Evolutionary conservation across 2,329 filamentous ascomycete species (phyloP), one percentile per base, ranked within the genome.

Genomic region (Rachicladosporium sp.): DNA sequence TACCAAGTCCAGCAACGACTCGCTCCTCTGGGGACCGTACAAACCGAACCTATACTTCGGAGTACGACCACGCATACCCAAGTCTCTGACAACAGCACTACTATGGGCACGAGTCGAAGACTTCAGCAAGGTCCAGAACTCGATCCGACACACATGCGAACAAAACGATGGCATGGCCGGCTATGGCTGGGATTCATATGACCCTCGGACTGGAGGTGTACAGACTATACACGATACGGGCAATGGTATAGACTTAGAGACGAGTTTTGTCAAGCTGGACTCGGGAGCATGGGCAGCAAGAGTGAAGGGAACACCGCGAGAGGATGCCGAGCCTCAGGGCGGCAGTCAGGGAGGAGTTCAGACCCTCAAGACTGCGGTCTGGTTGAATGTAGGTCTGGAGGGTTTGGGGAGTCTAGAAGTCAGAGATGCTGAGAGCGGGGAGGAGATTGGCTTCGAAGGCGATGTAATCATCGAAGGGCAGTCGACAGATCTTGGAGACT

Each of bases 171-270:
- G 82, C 48, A 93, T 98, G 73, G 82, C 78, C 35, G 89, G 89
- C 41, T 98, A 98, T 60, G 91, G 91, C 46, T 98, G 91, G 91
- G 88, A 96, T 54, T 85, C 93, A 59, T 98, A 93, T 60, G 91
- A 98, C 62, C 80, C 87, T 13, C 74, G 91, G 42, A 81, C 73
- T 41, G 91, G 91, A 46, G 91, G 91, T 41, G 71, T 83, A 13
- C 86, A 98, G 63, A 83, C 82, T 1, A 89, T 98, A 43, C 86
- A 93, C 56, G 91, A 98, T 60, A 78, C 80, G 39, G 81, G 76
- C 36, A 98, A 98, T 63, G 75, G 74, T 42, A 73, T 98, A 49
- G 88, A 96, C 63, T 74, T 98, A 46, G 93, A 83, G 6, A 95
- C 89, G 33, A 83, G 85, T 37, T 95, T 96, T 62, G 78, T 95